Conservation (phyloP, 2,329 filamentous ascomycete genomes). For the Aspergillus amoenus region DNA sequence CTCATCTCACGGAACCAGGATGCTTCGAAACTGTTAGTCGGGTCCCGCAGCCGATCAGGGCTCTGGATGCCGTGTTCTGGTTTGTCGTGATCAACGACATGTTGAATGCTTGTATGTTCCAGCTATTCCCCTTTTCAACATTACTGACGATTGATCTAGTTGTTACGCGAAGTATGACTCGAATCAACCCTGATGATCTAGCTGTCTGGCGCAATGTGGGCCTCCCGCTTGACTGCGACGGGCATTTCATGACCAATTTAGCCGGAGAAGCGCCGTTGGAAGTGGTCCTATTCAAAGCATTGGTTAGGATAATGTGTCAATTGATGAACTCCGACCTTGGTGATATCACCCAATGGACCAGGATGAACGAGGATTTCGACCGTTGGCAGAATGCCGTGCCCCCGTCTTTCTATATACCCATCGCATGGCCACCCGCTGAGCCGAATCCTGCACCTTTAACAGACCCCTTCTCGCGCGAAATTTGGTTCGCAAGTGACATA, state of each 20-base stretch:
- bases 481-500: slow-evolving; percentile 17
- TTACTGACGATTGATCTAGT: not conserved
- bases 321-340: not conserved
- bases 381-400: not conserved
- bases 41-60: slow-evolving; percentile 3
- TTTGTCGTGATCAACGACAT: slow-evolving; percentile 18
- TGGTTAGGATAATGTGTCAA: slow-evolving; percentile 8
- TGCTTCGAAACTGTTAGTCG: not conserved
- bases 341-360: not conserved
- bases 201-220: slow-evolving; percentile 7
- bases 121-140: too few relatives aligned
- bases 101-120: slow-evolving; percentile 15
- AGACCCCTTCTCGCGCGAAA: slow-evolving; percentile 2
- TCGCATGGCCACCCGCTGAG: not conserved
- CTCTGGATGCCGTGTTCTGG: slow-evolving; percentile 16
- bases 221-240: not conserved
- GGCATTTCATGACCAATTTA: not conserved
- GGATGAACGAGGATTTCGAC: not conserved
- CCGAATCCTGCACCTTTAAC: not conserved
- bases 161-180: not conserved
- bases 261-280: not conserved
- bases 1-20: slow-evolving; percentile 1
- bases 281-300: not conserved
- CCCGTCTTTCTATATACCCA: not conserved
- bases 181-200: not conserved